phyloP scores from a whole-genome alignment of 2,329 filamentous ascomycete genomes.

The Annulohypoxylon truncatum region DNA sequence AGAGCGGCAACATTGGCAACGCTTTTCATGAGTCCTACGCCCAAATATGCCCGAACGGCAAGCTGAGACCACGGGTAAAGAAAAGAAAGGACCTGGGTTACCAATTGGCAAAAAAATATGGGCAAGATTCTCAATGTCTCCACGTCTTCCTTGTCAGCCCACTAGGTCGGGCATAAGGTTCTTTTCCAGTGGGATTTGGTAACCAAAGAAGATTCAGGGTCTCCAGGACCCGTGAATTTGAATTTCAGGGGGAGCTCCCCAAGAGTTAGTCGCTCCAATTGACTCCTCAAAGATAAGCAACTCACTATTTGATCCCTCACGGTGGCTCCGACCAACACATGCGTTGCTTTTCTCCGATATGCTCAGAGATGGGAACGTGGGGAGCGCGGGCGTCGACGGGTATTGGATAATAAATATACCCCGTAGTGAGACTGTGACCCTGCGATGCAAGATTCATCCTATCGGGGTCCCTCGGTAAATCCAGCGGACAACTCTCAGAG shows the following conservation, averaged over 20 bases:
- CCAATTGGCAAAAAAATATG: slow-evolving; percentile 29
- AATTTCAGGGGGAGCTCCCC: slow-evolving; percentile 18
- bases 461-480: slow-evolving; percentile 38
- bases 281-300: slow-evolving; percentile 36
- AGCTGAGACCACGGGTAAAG: slow-evolving; percentile 5
- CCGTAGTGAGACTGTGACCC: slow-evolving; percentile 40
- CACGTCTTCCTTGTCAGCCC: slow-evolving; percentile 25
- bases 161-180: slow-evolving; percentile 17
- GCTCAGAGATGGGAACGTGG: slow-evolving; percentile 33
- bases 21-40: slow-evolving; percentile 16
- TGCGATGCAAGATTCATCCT: slow-evolving; percentile 32
- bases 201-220: slow-evolving; percentile 31
- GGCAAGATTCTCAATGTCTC: slow-evolving; percentile 22
- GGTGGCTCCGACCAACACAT: slow-evolving; percentile 33
- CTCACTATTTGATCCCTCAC: slow-evolving; percentile 26
- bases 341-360: slow-evolving; percentile 40
- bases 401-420: slow-evolving; percentile 35
- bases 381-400: slow-evolving; percentile 21
- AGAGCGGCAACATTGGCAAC: slow-evolving; percentile 27
- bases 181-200: slow-evolving; percentile 17
- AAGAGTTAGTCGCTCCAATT: slow-evolving; percentile 26
- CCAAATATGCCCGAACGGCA: slow-evolving; percentile 23
- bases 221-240: slow-evolving; percentile 16
- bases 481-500: slow-evolving; percentile 20
- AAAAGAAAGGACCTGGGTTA: slow-evolving; percentile 9